phyloP scores from a whole-genome alignment of 495 filamentous ascomycete genomes.

The Penicillium ucsense region DNA sequence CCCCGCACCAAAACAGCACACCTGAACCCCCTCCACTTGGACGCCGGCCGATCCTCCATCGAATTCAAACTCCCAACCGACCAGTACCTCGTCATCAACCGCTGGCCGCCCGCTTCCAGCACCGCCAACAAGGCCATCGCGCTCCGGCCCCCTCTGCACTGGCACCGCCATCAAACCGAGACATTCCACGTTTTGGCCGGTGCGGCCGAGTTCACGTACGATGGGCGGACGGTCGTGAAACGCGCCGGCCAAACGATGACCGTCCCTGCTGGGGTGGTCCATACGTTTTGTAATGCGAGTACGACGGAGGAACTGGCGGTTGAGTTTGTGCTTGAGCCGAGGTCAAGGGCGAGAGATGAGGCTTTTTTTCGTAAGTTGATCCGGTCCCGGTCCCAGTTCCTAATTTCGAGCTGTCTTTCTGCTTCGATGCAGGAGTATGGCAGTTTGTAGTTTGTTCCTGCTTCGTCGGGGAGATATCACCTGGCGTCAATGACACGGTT shows the following conservation, averaged over 20 bases:
- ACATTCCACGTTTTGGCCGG: slow-evolving; percentile 6
- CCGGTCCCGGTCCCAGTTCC: no score
- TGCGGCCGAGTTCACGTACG: background rate
- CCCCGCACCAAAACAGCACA: slow-evolving; percentile 2
- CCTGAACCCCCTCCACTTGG: slow-evolving; percentile 4
- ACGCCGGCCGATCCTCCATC: slow-evolving; percentile 5
- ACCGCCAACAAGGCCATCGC: slow-evolving; percentile 3
- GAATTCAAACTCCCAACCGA: slow-evolving; percentile 7
- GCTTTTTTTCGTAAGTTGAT: slow-evolving; percentile 5
- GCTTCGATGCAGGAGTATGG: no score
- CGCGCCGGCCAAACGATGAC: slow-evolving; percentile 1
- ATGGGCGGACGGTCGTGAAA: slow-evolving; percentile 3
- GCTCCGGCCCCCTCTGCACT: slow-evolving; percentile 5
- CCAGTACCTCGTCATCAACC: slow-evolving; percentile 8
- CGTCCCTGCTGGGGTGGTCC: slow-evolving; percentile 1
- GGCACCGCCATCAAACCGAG: slow-evolving; percentile 7
- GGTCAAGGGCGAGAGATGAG: no score
- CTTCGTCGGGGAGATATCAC: no score
- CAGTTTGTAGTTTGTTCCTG: no score
- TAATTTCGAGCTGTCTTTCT: no score
- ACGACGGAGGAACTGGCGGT: slow-evolving; percentile 1
- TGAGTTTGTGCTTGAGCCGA: slow-evolving; percentile 6
- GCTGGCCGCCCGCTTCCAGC: slow-evolving; percentile 7
- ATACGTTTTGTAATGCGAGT: slow-evolving; percentile 9
- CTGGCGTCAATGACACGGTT: no score